Percentiles rank a stretch among this genome's conserved stretches.
phyloP scores from a whole-genome alignment of 805 yeast genomes.

The Debaryomyces tyrocola region DNA sequence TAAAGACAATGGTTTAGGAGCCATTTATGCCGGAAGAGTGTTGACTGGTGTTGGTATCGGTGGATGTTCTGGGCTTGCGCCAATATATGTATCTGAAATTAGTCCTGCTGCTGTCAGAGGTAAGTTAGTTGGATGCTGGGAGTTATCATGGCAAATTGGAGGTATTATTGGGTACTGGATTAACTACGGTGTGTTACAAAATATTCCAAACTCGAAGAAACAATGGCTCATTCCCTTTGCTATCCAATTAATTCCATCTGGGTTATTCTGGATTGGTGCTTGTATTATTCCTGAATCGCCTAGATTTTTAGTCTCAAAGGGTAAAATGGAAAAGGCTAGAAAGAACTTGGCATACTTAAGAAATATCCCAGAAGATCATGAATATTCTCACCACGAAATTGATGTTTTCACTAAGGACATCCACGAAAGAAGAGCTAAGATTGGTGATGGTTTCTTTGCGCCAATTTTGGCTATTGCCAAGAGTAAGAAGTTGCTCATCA shows the following conservation, averaged over 20 bases:
- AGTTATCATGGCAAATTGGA: slow-evolving; percentile 51
- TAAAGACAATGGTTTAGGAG: slow-evolving; percentile 36
- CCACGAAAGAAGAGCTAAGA: slow-evolving; percentile 21
- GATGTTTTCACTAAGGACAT: slow-evolving; percentile 22
- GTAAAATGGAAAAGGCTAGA: slow-evolving; percentile 31
- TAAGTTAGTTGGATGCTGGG: slow-evolving; percentile 46
- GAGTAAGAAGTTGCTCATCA: slow-evolving; percentile 25
- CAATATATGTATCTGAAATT: slow-evolving; percentile 47
- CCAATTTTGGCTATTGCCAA: slow-evolving; percentile 38
- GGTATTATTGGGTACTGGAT: slow-evolving; percentile 51
- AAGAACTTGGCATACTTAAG: slow-evolving; percentile 15
- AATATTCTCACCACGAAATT: slow-evolving; percentile 41
- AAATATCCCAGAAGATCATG: slow-evolving; percentile 36
- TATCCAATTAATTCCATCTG: slow-evolving; percentile 47
- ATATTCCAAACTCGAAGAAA: slow-evolving; percentile 28
- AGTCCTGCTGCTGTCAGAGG: slow-evolving; percentile 48
- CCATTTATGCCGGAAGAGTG: slow-evolving; percentile 54
- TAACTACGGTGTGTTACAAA: slow-evolving; percentile 44
- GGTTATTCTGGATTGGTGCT: slow-evolving; percentile 39
- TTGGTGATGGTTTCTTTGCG: slow-evolving; percentile 40
- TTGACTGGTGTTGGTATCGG: slow-evolving; percentile 56
- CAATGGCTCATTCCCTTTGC: slow-evolving; percentile 54
- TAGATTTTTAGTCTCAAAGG: slow-evolving; percentile 39
- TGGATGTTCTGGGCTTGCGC: slow-evolving; percentile 49
- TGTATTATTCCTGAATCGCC: slow-evolving; percentile 47